A percentile compares a stretch with the other conserved stretches of the same genome.
phyloP scores from a whole-genome alignment of 2,329 filamentous ascomycete genomes.

The Triangularia setosa region DNA sequence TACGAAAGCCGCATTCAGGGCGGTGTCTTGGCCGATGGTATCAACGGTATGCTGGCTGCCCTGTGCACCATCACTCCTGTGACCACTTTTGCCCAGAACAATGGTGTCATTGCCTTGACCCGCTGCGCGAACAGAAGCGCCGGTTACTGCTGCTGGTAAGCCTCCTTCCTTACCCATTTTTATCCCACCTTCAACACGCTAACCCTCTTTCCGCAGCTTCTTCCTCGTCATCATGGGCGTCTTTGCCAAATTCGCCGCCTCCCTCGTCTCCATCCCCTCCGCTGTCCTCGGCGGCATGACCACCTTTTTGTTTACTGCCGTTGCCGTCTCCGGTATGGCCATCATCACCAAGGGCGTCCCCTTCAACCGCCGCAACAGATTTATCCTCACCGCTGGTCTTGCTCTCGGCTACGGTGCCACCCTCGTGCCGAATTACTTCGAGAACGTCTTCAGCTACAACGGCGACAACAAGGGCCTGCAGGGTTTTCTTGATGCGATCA shows the following conservation, averaged over 20 bases:
- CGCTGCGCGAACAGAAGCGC: slow-evolving; percentile 77
- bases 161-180: background rate
- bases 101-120: slow-evolving; percentile 78
- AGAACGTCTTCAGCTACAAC: slow-evolving; percentile 66
- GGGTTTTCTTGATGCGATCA: slow-evolving; percentile 73
- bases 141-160: slow-evolving; percentile 66
- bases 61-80: slow-evolving; percentile 78
- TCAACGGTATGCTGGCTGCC: slow-evolving; percentile 71
- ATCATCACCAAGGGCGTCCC: slow-evolving; percentile 67
- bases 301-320: slow-evolving; percentile 74
- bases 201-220: slow-evolving; percentile 39
- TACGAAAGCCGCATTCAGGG: slow-evolving; percentile 79
- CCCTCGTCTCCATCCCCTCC: slow-evolving; percentile 70
- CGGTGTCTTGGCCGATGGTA: slow-evolving; percentile 71
- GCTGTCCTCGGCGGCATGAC: slow-evolving; percentile 68
- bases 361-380: slow-evolving; percentile 76
- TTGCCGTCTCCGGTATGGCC: slow-evolving; percentile 72
- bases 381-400: slow-evolving; percentile 73
- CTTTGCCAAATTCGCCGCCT: slow-evolving; percentile 78
- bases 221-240: slow-evolving; percentile 79
- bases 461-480: slow-evolving; percentile 63
- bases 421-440: slow-evolving; percentile 63
- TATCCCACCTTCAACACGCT: background rate
- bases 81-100: slow-evolving; percentile 79
- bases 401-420: slow-evolving; percentile 70